Evolutionary conservation across 225 moss, liverwort and hornwort species (phyloP), one percentile per base, ranked within the genome.

Genomic region (Antitrichia curtipendula): DNA sequence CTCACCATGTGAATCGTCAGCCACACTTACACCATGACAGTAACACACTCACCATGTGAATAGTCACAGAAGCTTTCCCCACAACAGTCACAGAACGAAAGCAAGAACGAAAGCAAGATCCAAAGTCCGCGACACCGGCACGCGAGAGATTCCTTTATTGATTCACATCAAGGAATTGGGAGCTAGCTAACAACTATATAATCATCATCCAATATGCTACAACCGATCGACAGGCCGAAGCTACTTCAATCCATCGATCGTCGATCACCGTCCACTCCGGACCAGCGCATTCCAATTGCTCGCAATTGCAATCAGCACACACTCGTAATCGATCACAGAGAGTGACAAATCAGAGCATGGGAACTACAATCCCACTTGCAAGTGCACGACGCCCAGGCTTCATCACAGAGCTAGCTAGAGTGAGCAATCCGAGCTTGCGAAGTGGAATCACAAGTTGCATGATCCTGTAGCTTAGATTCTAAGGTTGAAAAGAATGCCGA

Each of bases 401-500:
- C 40, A 31, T 77, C 53, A 19, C 31, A 15, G 57, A 47, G n/a
- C n/a, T n/a, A n/a, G n/a, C n/a, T n/a, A n/a, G 54, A 53, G n/a
- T 57, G 81, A 23, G 65, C 57, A 83, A 59, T 43, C 18, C 43
- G 72, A 61, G 61, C 50, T 75, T 57, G 61, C 73, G 40, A 21
- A 68, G 49, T 32, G 45, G n/a, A 41, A 16, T 47, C 32, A 28
- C 32, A 31, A 65, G 41, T n/a, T 9, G 50, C 65, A 22, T 41
- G 65, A 64, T 43, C 24, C 17, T 45, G 43, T 80, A 43, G 61
- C 43, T 74, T 70, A 94, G 71, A 94, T 94, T 31, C 94, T 89
- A 38, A 92, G 90, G 16, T 92, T 92, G 71, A 94, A 94, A 84
- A 94, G 91, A 86, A 90, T 89, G 81, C 94, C 94, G 82, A 94